Percentiles rank a stretch among this genome's conserved stretches.
phyloP scores from a whole-genome alignment of 1,284 basidiomycete genomes.

The Pascua sp. region DNA sequence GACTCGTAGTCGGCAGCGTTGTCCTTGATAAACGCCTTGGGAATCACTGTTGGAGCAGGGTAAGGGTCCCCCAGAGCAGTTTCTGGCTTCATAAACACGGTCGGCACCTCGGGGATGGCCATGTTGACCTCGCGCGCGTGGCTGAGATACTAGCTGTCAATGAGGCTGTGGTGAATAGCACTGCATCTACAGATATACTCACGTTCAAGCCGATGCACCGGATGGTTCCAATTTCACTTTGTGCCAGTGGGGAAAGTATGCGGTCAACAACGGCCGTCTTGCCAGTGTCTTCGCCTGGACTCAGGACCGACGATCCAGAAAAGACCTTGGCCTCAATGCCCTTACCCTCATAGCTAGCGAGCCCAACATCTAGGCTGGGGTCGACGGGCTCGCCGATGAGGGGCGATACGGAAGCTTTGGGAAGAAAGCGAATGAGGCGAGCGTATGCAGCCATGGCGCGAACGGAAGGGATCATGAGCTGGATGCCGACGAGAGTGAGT shows the following conservation, averaged over 20 bases:
- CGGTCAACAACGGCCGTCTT: slow-evolving; percentile 28
- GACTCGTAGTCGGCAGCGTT: slow-evolving; percentile 81
- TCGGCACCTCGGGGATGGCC: slow-evolving; percentile 35
- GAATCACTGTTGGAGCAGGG: slow-evolving; percentile 37
- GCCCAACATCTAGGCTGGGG: slow-evolving; percentile 45
- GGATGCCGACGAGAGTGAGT: too few species aligned
- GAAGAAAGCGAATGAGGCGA: slow-evolving; percentile 43
- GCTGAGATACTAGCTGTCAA: slow-evolving; percentile 38
- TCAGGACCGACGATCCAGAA: slow-evolving; percentile 36
- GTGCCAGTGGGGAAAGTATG: slow-evolving; percentile 42
- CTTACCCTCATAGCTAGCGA: slow-evolving; percentile 33
- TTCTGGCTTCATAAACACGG: slow-evolving; percentile 42
- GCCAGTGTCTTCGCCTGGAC: slow-evolving; percentile 43
- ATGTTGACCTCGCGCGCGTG: slow-evolving; percentile 47
- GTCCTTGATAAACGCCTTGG: slow-evolving; percentile 58
- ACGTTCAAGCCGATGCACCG: slow-evolving; percentile 47
- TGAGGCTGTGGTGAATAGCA: too few species aligned
- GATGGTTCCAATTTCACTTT: slow-evolving; percentile 42
- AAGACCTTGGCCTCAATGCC: slow-evolving; percentile 40
- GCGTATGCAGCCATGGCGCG: slow-evolving; percentile 23
- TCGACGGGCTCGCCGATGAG: slow-evolving; percentile 46
- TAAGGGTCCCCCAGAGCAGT: slow-evolving; percentile 37
- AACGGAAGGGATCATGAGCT: slow-evolving; percentile 11
- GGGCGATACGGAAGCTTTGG: slow-evolving; percentile 10
- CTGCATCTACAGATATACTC: slow-evolving; percentile 14